phyloP scores from a whole-genome alignment of 1,284 basidiomycete species.

The Rhizoctonia solani region DNA sequence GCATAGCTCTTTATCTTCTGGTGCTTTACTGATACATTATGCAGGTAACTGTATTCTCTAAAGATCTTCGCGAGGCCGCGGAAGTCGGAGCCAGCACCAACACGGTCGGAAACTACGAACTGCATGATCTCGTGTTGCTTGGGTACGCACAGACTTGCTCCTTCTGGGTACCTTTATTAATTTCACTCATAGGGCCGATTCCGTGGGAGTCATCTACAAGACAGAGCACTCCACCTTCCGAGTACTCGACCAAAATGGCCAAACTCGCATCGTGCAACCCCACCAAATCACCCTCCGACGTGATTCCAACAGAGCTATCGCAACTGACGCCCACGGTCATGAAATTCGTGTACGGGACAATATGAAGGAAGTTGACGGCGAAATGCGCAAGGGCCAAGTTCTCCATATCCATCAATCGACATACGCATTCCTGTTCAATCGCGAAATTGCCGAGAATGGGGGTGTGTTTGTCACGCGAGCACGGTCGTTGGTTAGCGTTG shows the following conservation, averaged over 20 bases:
- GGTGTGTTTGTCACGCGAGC: conserved; percentile 92
- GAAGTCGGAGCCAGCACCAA: conserved; percentile 92
- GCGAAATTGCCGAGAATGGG: conserved; percentile 87
- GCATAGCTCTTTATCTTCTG: conserved; percentile 34
- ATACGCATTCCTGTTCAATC: conserved; percentile 93
- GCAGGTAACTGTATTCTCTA: conserved; percentile 95
- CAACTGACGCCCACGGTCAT: conserved; percentile 87
- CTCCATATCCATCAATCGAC: conserved; percentile 95
- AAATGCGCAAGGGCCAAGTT: conserved; percentile 93
- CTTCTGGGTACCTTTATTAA: conserved; percentile 69
- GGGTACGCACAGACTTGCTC: no score
- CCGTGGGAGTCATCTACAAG: conserved; percentile 96
- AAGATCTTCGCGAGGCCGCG: conserved; percentile 95
- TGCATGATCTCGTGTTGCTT: conserved; percentile 97
- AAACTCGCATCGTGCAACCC: conserved; percentile 86
- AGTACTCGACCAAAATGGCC: conserved; percentile 92
- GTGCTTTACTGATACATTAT: conserved; percentile 7
- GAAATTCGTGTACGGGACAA: conserved; percentile 85
- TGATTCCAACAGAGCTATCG: conserved; percentile 82
- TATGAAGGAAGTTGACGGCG: conserved; percentile 91
- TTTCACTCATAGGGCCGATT: conserved; percentile 66
- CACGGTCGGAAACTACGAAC: conserved; percentile 88
- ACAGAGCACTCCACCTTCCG: conserved; percentile 95
- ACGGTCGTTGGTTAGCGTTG: conserved; percentile 76
- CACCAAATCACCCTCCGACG: conserved; percentile 93